Evolutionary conservation across 805 yeast species (phyloP).

Genomic region (Suhomyces faveliae): DNA sequence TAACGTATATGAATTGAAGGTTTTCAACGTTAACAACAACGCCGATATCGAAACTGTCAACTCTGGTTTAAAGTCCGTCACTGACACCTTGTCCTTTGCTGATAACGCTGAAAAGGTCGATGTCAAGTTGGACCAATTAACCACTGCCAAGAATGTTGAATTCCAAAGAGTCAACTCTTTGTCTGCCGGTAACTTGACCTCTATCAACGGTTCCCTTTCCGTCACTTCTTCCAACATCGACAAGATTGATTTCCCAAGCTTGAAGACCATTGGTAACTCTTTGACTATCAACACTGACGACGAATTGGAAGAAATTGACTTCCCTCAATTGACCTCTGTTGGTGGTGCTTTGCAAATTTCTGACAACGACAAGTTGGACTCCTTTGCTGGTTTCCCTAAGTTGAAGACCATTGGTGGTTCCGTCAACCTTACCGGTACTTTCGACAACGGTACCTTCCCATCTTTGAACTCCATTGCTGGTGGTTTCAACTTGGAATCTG

Average conservation of each 20-base stretch:
- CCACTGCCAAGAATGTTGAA: slow-evolving; percentile 85
- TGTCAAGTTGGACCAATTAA: slow-evolving; percentile 64
- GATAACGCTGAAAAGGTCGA: slow-evolving; percentile 79
- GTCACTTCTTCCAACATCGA: slow-evolving; percentile 70
- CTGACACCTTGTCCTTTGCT: slow-evolving; percentile 73
- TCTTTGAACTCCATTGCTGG: slow-evolving; percentile 79
- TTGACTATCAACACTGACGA: slow-evolving; percentile 73
- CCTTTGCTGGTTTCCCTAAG: slow-evolving; percentile 70
- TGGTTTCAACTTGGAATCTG: slow-evolving; percentile 81
- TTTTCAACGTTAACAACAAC: slow-evolving; percentile 90
- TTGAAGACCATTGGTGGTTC: slow-evolving; percentile 86
- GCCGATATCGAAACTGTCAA: slow-evolving; percentile 66
- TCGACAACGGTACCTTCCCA: slow-evolving; percentile 75
- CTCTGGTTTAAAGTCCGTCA: slow-evolving; percentile 70
- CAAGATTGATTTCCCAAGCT: slow-evolving; percentile 50
- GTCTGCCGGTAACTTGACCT: slow-evolving; percentile 63
- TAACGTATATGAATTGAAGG: slow-evolving; percentile 44
- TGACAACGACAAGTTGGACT: slow-evolving; percentile 72
- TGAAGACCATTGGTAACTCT: slow-evolving; percentile 74
- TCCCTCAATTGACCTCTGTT: slow-evolving; percentile 65
- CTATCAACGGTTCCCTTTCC: slow-evolving; percentile 80
- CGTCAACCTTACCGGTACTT: slow-evolving; percentile 74
- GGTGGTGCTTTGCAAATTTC: slow-evolving; percentile 94
- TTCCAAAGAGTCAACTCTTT: slow-evolving; percentile 78
- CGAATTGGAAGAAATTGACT: slow-evolving; percentile 64